Evolutionary conservation across 345 rosid genomes (phyloP), one percentile per base, ranked within the genome.

Genomic region (Cardamine resedifolia): DNA sequence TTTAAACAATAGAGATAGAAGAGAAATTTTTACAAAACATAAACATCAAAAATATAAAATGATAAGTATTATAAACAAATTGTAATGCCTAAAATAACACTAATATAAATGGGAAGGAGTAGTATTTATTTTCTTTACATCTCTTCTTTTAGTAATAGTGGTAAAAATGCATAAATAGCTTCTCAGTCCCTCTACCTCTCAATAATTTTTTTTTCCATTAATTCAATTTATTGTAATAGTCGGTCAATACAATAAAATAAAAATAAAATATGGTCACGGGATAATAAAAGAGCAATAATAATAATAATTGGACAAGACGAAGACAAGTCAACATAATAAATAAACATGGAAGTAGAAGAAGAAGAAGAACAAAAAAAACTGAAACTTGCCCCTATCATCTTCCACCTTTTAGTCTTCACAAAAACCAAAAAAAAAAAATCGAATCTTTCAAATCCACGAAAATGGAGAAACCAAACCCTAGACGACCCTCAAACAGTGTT

Each of bases 401-500:
- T n/a, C 68, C 44, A 49, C 66, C 48, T 33, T 30, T 1, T 1
- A 14, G 52, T 1, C 52, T 47, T 49, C 16, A 10, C 28, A n/a
- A 44, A 57, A 43, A 44, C 0, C 21, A n/a, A 49, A 47, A 28
- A 23, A n/a, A 49, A 47, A 28, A 52, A 57, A 31, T 44, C 49
- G 24, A 70, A 28, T 66, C 61, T 68, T 55, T 68, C 41, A 26
- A 49, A 31, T 11, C 26, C 30, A 36, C 6, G 4, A 41, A 44
- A 28, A 75, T 75, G 79, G 74, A 75, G 58, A 75, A 62, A 16
- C 44, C 70, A 53, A 75, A 55, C 70, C 49, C 58, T 7, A 53
- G 74, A 68, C 38, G 74, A 60, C 82, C 88, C 11, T 38, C 87
- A 3, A 78, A 27, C 58, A 64, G 85, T 16, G 98, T 94, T 41